phyloP scores from a whole-genome alignment of 257 asterid genomes.

The Leptodermis oblonga region DNA sequence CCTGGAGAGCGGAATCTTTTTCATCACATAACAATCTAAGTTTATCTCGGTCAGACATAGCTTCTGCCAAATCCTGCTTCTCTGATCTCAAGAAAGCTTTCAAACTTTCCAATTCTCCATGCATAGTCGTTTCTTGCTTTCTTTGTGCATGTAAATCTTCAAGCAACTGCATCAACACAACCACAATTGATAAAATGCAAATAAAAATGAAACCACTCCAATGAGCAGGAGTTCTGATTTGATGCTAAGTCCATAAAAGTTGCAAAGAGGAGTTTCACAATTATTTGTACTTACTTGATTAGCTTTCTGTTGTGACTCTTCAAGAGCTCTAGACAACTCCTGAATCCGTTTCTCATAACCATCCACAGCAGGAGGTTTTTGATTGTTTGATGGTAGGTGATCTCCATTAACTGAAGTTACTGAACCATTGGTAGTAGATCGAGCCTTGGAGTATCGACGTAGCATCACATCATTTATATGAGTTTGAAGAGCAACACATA shows the following conservation, averaged over 20 bases:
- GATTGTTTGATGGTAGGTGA: constrained; percentile 43
- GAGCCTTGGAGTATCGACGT: constrained; percentile 96
- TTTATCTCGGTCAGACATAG: constrained; percentile 60
- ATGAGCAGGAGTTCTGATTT: not conserved
- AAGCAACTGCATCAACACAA: constrained; percentile 54
- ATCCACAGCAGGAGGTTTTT: constrained; percentile 49
- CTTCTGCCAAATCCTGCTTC: constrained; percentile 59
- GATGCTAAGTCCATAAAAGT: not conserved
- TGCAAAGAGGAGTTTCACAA: not conserved
- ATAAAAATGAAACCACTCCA: not conserved
- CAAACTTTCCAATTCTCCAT: constrained; percentile 65
- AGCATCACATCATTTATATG: constrained; percentile 98
- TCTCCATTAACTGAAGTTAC: constrained; percentile 59
- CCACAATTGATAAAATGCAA: not conserved
- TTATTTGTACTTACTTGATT: constrained; percentile 55
- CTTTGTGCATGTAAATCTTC: constrained; percentile 68
- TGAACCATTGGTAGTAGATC: constrained; percentile 74
- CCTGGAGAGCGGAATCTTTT: constrained; percentile 82
- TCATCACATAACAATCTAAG: constrained; percentile 58
- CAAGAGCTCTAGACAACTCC: constrained; percentile 81
- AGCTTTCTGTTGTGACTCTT: constrained; percentile 68
- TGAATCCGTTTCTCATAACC: constrained; percentile 62
- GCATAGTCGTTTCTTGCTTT: constrained; percentile 51
- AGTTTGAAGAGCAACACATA: constrained; percentile 98
- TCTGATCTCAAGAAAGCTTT: constrained; percentile 58